Evolutionary conservation across 2,329 filamentous ascomycete species (phyloP).

Genomic region (Colletotrichum euphorbiae): DNA sequence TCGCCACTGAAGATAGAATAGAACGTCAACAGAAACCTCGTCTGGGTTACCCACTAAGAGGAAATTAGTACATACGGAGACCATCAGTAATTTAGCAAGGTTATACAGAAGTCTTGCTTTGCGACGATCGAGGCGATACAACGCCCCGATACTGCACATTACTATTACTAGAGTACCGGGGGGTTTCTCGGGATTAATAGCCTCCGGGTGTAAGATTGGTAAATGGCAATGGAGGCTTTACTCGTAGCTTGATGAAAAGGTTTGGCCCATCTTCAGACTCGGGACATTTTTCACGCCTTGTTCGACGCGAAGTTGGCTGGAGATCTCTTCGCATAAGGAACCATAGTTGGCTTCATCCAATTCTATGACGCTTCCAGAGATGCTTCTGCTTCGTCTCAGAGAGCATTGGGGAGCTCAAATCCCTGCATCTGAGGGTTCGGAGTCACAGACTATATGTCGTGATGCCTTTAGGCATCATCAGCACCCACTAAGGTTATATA

Average conservation of each 20-base stretch:
- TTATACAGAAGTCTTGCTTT: not conserved
- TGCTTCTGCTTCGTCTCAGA: not conserved
- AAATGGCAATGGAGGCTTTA: slow-evolving; percentile 8
- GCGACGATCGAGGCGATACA: slow-evolving; percentile 3
- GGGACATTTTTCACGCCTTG: not conserved
- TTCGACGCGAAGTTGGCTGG: rapidly evolving
- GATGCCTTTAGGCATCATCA: too few relatives aligned
- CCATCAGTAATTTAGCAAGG: not conserved
- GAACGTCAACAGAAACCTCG: slow-evolving; percentile 13
- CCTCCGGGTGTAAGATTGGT: not conserved
- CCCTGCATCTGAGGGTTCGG: not conserved
- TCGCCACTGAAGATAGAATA: slow-evolving; percentile 14
- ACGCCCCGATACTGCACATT: slow-evolving; percentile 12
- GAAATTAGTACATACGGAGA: too few relatives aligned
- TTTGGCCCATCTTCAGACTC: not conserved
- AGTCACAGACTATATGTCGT: slow-evolving; percentile 12
- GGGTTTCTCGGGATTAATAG: not conserved
- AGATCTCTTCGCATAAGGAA: not conserved
- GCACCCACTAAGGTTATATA: too few relatives aligned
- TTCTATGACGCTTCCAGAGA: not conserved
- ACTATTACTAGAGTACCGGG: not conserved
- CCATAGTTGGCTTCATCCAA: not conserved
- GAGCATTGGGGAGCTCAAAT: not conserved
- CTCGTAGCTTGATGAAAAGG: not conserved
- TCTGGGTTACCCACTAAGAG: too few relatives aligned